Conservation (phyloP, 176 grass and related monocot genomes). For the Zoysia pacifica region DNA sequence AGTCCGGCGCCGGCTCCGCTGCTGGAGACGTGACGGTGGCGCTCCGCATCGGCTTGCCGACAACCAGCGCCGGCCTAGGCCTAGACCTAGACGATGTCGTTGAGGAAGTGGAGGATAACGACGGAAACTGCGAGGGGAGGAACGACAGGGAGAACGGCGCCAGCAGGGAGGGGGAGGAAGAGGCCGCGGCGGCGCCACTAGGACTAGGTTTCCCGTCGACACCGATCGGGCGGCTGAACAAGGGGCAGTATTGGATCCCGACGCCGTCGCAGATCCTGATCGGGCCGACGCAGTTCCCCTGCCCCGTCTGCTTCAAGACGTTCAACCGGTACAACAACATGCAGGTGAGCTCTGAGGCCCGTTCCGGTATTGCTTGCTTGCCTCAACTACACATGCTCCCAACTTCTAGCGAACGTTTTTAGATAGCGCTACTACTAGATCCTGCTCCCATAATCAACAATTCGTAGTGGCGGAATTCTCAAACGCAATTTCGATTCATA, state of each 20-base stretch:
- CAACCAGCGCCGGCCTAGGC: conserved; percentile 5
- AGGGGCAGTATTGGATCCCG: conserved; percentile 94
- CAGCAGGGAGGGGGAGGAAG: background rate
- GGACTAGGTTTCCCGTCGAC: conserved; percentile 54
- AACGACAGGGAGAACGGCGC: background rate
- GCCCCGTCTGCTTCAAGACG: conserved; percentile 89
- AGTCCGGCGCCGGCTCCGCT: background rate
- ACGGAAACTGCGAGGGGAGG: no score
- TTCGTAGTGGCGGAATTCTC: no score
- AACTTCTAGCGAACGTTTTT: no score
- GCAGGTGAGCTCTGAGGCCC: conserved; percentile 58
- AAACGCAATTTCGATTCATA: no score
- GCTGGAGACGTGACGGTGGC: conserved; percentile 61
- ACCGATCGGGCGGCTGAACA: conserved; percentile 67
- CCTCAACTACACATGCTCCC: background rate
- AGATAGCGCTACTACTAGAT: background rate
- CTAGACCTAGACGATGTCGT: conserved; percentile 30
- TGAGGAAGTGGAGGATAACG: background rate
- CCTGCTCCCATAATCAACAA: background rate
- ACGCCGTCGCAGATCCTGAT: conserved; percentile 95
- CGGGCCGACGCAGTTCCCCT: conserved; percentile 92
- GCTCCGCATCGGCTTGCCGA: conserved; percentile 76
- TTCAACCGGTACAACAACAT: conserved; percentile 99
- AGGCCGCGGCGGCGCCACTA: conserved; percentile 40
- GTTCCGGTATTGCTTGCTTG: background rate